A percentile compares a stretch with the other conserved stretches of the same genome.
Conservation (phyloP, 768 basidiomycete genomes). For the Galerina marginata region DNA sequence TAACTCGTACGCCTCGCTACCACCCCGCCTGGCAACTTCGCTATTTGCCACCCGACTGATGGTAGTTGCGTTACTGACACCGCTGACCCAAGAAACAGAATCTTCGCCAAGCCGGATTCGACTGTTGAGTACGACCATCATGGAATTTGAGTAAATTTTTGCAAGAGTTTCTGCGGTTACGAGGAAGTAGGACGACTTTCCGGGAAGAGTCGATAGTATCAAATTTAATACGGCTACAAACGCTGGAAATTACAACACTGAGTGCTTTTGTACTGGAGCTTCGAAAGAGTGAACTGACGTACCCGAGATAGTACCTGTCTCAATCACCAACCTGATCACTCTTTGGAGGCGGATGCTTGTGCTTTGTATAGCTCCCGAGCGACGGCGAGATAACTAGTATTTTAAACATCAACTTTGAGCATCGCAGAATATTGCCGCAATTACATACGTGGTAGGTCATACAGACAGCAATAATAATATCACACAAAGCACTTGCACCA, state of each 20-base stretch:
- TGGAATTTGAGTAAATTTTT: constrained; percentile 16
- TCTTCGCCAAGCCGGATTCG: constrained; percentile 3
- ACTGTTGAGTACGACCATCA: constrained; percentile 13
- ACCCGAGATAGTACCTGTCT: constrained; percentile 11
- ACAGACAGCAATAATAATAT: constrained; percentile 22
- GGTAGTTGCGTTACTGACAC: background rate
- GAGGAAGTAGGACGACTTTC: constrained; percentile 11
- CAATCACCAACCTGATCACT: constrained; percentile 6
- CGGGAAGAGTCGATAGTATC: constrained; percentile 2
- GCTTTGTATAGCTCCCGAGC: constrained; percentile 7
- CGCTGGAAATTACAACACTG: background rate
- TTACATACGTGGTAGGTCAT: constrained; percentile 26
- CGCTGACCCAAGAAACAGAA: background rate
- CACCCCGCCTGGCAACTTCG: background rate
- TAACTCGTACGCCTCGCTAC: constrained; percentile 9
- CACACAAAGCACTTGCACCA: constrained; percentile 21
- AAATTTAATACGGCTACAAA: constrained; percentile 9
- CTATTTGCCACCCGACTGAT: background rate
- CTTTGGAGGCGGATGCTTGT: constrained; percentile 1
- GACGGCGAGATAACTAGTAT: background rate
- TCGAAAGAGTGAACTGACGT: background rate
- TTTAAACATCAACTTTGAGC: background rate
- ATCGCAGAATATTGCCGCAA: background rate
- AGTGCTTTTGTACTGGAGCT: background rate
- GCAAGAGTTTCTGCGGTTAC: constrained; percentile 3